A percentile compares a stretch with the other conserved stretches of the same genome.
Conservation (phyloP, 306 rosid genomes). For the Trifolium dubium region DNA sequence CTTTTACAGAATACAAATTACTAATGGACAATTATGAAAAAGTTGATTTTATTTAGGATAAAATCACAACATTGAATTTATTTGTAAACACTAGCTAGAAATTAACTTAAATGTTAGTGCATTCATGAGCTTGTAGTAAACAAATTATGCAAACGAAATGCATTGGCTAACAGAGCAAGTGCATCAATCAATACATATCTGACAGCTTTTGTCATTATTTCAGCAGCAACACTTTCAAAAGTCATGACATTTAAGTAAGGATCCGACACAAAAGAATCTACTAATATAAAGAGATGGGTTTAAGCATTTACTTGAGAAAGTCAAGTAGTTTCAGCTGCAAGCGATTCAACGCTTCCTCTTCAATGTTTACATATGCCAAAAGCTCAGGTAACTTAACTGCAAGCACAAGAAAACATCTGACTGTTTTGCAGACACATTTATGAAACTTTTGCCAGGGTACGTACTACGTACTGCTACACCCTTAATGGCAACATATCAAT, state of each 20-base stretch:
- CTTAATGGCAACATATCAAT: constrained; percentile 19
- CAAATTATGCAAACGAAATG: constrained; percentile 5
- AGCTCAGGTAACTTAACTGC: constrained; percentile 97
- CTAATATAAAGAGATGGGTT: constrained; percentile 30
- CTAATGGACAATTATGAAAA: too few species aligned
- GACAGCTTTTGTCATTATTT: constrained; percentile 12
- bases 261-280: constrained; percentile 16
- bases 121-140: constrained; percentile 4
- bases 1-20: too few species aligned
- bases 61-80: too few species aligned
- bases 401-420: constrained; percentile 49
- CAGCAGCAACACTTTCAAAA: not conserved
- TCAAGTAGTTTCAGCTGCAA: constrained; percentile 78
- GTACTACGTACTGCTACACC: constrained; percentile 17
- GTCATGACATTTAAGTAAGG: constrained; percentile 3
- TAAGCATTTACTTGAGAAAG: constrained; percentile 68
- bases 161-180: not conserved
- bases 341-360: constrained; percentile 79
- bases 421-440: constrained; percentile 23
- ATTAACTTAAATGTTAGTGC: not conserved
- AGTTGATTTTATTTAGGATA: too few species aligned
- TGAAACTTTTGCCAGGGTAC: constrained; percentile 14
- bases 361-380: constrained; percentile 82
- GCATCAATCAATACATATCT: not conserved
- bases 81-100: too few species aligned